phyloP scores from a whole-genome alignment of 2,329 filamentous ascomycete genomes.

The Dryadomyces sulphureus region DNA sequence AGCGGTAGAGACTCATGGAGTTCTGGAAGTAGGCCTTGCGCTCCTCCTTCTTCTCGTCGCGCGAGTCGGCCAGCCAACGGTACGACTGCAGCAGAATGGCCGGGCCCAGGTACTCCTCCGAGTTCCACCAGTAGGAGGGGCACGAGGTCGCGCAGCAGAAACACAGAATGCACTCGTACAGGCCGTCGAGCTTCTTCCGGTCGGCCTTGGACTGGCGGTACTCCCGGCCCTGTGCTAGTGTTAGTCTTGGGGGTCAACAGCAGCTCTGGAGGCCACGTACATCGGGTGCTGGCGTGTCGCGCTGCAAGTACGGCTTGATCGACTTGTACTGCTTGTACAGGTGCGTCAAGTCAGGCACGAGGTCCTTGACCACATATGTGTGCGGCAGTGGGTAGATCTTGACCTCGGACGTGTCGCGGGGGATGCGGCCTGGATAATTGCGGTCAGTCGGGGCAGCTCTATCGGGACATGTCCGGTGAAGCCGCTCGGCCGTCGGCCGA shows the following conservation, averaged over 20 bases:
- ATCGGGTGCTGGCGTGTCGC: slow-evolving; percentile 68
- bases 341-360: slow-evolving; percentile 91
- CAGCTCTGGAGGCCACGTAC: no score
- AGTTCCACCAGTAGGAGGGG: slow-evolving; percentile 99
- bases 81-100: slow-evolving; percentile 96
- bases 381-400: slow-evolving; percentile 97
- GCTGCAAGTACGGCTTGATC: slow-evolving; percentile 96
- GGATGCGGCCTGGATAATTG: slow-evolving; percentile 63
- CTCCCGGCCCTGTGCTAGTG: slow-evolving; percentile 62
- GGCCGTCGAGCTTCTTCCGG: slow-evolving; percentile 89
- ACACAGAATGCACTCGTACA: slow-evolving; percentile 99
- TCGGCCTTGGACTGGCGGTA: slow-evolving; percentile 83
- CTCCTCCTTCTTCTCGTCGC: slow-evolving; percentile 79
- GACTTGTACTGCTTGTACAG: slow-evolving; percentile 99
- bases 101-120: slow-evolving; percentile 93
- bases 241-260: no score
- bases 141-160: slow-evolving; percentile 98
- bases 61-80: slow-evolving; percentile 89
- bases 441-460: slow-evolving; percentile 4
- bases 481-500: background rate
- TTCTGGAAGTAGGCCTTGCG: slow-evolving; percentile 90
- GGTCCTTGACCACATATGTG: slow-evolving; percentile 98
- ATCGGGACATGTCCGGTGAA: background rate
- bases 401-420: slow-evolving; percentile 68
- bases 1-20: slow-evolving; percentile 97